phyloP scores from a whole-genome alignment of 345 rosid genomes.

The Garcia nutans region DNA sequence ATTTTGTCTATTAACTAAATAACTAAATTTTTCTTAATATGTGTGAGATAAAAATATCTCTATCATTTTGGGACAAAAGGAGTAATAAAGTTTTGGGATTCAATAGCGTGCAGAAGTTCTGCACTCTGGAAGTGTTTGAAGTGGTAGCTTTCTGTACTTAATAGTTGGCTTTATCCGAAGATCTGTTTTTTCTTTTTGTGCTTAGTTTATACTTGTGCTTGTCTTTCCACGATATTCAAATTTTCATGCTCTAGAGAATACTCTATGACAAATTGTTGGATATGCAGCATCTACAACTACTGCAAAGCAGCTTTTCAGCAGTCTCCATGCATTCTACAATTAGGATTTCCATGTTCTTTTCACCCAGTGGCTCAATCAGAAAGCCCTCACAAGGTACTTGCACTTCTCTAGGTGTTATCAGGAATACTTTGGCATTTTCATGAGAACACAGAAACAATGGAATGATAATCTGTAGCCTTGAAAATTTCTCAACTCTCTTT shows the following conservation, averaged over 20 bases:
- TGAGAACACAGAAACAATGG: neutral
- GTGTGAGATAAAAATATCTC: too few species aligned
- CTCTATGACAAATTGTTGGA: neutral
- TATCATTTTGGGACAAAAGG: too few species aligned
- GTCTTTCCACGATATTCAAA: neutral
- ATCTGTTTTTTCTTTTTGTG: neutral
- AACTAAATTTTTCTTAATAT: too few species aligned
- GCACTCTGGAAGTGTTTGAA: neutral
- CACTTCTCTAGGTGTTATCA: neutral
- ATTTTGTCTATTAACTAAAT: too few species aligned
- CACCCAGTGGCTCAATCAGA: conserved; percentile 4
- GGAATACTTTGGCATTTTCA: neutral
- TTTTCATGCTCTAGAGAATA: neutral
- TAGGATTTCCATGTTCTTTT: neutral
- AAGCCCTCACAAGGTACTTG: conserved; percentile 6
- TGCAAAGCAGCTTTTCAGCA: neutral
- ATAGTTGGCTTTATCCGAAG: neutral
- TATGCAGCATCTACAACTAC: conserved; percentile 20
- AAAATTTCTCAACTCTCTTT: neutral
- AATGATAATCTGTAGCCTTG: neutral
- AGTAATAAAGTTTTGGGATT: neutral
- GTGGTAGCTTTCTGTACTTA: neutral
- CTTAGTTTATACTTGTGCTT: neutral
- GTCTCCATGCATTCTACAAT: neutral
- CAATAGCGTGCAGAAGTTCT: neutral